Base-by-base conservation (phyloP, 257 asterid species). In the Salvia splendens region DNA sequence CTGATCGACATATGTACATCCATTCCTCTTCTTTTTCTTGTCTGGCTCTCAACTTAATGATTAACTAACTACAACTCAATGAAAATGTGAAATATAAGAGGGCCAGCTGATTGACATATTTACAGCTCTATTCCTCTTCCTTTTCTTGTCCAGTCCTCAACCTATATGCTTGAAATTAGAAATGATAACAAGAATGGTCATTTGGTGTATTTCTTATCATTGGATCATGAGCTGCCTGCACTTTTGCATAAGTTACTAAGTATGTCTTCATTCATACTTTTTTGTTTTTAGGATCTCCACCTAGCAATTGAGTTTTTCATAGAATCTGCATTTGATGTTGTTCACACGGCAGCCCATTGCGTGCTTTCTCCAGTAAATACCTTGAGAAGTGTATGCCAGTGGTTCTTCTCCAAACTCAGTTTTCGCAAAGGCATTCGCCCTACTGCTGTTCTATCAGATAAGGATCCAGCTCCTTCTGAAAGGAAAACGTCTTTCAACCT, bases 311-410 rank as follows among this genome's bases (percentile, higher is more conserved):
- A 94, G 86, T 80, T 88, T 69, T 81, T 68, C 79, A 91, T 94
- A 74, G 97, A 91, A 76, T 77, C 87, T 41, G 73, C 86, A 75
- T 94, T 94, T 64, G 99, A 91, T 53, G 58, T 87, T 72, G 83
- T 88, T 73, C 93, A 84, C 78, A 87, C 85, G 87, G 97, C 92
- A 36, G 84, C 87, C 51, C 83, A 85, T 60, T 75, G 94, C 74
- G 60, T 91, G 81, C 85, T 94, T 51, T 79, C 99, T 0, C 99
- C 99, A 41, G 61, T 67, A 17, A 93, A 83, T 61, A 88, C 99
- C 43, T 52, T 82, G 14, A 72, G 80, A 77, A 76, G 73, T 63
- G 73, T 82, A 64, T 40, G 68, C 12, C 74, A 49, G 57, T 94
- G 99, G 99, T 67, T 85, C 40, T 78, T 33, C 73, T 76, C 85